Evolutionary conservation across 345 rosid genomes (phyloP), one percentile per base, ranked within the genome.

Genomic region (Brassica nigra): DNA sequence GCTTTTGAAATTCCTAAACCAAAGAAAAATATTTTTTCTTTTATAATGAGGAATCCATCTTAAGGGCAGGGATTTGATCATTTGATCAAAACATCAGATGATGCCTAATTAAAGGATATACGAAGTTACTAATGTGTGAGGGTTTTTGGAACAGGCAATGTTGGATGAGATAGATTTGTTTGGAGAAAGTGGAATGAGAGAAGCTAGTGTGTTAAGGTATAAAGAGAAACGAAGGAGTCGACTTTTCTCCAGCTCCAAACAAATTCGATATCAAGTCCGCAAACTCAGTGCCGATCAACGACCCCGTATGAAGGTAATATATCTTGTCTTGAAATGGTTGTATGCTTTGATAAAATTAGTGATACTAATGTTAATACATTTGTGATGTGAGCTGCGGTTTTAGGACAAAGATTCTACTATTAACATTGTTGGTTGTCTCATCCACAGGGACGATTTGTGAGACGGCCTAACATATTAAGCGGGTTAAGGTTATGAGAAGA

Each of bases 241-340:
- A 27, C 90, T 95, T 16, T 91, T 86, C 84, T 95, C 97, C 8
- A 91, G 83, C 84, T 95, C 97, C 9, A 89, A 83, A 76, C 92
- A 87, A 85, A 90, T 95, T 81, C 85, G 97, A 44, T 92, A 92
- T 80, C 89, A 90, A 63, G 97, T 95, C 76, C 80, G 97, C 18
- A 92, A 92, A 84, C 87, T 87, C 83, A 95, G 88, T 66, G 99
- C 93, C 0, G 97, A 91, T 85, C 84, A 76, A 81, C 90, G 97
- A 49, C 95, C 97, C 7, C 88, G 97, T 77, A 88, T 87, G 86
- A 89, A 90, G 98, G 97, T 90, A 39, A 78, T 55, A 14, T 3
- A 47, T 28, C 18, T 66, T 4, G 33, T 59, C 64, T 23, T 23
- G 0, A 20, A 58, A 58, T 58, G 20, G 62, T 20, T 69, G 28